A percentile compares a stretch with the other conserved stretches of the same genome.
Conservation (phyloP, 352 stramenopile genomes). For the Phytophthora sansomeana region DNA sequence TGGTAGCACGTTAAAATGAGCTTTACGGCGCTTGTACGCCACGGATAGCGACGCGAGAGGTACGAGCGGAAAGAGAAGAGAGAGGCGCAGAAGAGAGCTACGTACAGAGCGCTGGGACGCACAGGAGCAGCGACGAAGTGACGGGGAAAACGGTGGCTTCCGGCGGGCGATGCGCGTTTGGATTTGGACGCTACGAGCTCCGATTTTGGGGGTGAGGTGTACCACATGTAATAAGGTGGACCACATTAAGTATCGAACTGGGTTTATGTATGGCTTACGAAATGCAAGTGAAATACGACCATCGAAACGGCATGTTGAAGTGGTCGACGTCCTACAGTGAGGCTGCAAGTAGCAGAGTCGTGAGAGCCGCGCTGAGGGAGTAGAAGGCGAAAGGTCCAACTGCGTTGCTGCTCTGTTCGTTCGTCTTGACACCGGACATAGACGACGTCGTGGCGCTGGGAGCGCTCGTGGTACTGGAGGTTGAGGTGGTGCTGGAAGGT, state of each 20-base stretch:
- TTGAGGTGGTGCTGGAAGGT: conserved; percentile 4
- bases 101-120: conserved; percentile 21
- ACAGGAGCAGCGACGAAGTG: conserved; percentile 1
- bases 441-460: conserved; percentile 8
- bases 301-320: conserved; percentile 25
- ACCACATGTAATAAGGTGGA: conserved; percentile 7
- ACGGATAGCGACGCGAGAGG: not conserved
- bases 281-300: not conserved
- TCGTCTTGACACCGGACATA: conserved; percentile 21
- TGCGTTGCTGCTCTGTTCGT: conserved; percentile 20
- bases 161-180: conserved; percentile 15
- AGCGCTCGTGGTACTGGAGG: conserved; percentile 8
- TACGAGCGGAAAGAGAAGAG: not conserved
- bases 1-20: conserved; percentile 10
- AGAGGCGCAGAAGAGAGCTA: not conserved
- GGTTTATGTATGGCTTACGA: conserved; percentile 1
- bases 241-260: conserved; percentile 1
- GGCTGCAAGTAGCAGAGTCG: conserved; percentile 2
- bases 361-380: not conserved
- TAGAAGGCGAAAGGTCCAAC: not conserved
- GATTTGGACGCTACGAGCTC: conserved; percentile 29
- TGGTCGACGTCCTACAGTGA: not conserved
- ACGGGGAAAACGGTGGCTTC: conserved; percentile 1
- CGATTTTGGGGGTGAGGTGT: conserved; percentile 25
- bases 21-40: not conserved